Evolutionary conservation across 163 green algal species (phyloP), one percentile per base, ranked within the genome.

Genomic region (Scenedesmus sp.): DNA sequence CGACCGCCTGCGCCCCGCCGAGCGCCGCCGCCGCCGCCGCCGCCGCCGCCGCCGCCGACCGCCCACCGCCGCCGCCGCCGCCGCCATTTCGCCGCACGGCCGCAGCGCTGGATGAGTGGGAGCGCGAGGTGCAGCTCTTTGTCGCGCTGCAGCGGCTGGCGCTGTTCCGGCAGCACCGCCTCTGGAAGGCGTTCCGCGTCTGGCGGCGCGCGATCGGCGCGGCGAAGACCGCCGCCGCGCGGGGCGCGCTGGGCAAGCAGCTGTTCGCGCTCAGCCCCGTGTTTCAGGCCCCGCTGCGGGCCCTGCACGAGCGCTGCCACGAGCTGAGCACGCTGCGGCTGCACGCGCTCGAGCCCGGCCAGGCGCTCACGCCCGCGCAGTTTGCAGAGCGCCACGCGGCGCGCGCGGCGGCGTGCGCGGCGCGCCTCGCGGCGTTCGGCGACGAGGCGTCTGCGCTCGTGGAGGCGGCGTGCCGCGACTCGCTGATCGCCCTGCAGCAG

Each of bases 41-140:
- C n/a, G n/a, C n/a, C n/a, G n/a, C n/a, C n/a, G n/a, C n/a, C n/a
- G n/a, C n/a, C n/a, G n/a, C n/a, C n/a, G n/a, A n/a, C n/a, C n/a
- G n/a, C n/a, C n/a, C n/a, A n/a, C n/a, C n/a, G n/a, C n/a, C n/a
- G n/a, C n/a, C n/a, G n/a, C n/a, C n/a, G n/a, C n/a, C n/a, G n/a
- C n/a, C n/a, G n/a, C n/a, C n/a, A n/a, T n/a, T n/a, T n/a, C n/a
- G n/a, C n/a, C n/a, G n/a, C n/a, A n/a, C n/a, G n/a, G n/a, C n/a
- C 24, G 47, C 81, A 89, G 86, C 81, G 0, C 83, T 95, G 39
- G 87, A 93, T 20, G 87, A 93, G 42, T 97, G 90, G 89, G 89
- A 95, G 85, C 85, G 87, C 26, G 91, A 97, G 82, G 85, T 94
- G 75, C 76, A 89, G 62, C 81, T 94, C 24, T 96, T 90, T 78